Evolutionary conservation across 176 grass and related monocot species (phyloP), one percentile per base, ranked within the genome.

Genomic region (Oryza australiensis): DNA sequence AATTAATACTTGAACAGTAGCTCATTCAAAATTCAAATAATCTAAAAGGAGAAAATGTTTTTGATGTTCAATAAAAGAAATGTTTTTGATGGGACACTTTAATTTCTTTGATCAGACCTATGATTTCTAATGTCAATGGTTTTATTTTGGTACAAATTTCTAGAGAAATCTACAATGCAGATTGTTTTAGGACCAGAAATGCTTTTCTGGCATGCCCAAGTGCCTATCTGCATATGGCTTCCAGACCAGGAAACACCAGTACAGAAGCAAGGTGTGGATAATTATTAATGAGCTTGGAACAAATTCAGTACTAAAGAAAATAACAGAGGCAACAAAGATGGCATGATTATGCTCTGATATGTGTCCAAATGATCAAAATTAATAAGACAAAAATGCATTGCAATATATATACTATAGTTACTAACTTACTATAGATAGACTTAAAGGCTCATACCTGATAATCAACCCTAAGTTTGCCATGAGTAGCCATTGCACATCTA

Each of bases 381-480:
- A 55, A 65, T 42, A 74, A n/a, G 55, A 7, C 4, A 60, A 24
- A 72, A 65, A 71, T 10, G 24, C 30, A 37, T 12, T 22, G 59
- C 27, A 51, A 79, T 75, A 70, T 81, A 88, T 75, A 11, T 28
- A 62, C 12, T 55, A 15, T 55, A n/a, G 51, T 76, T 42, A 80
- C 8, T 80, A 45, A 55, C 16, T 76, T 42, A 80, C 8, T 76
- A 45, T 70, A 53, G 38, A n/a, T 77, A 74, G 62, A 68, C 16
- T 85, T 82, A 66, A 27, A 83, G 24, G 83, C 2, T 16, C 59
- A 68, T 91, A 91, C 96, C 88, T 99, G 91, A 89, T 95, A 99
- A 80, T 95, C 83, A 88, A 95, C 78, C 73, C 90, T 86, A 73
- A 99, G 91, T 65, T 84, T 95, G 66, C 90, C 93, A 79, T 91